These are phyloP conservation scores for Schizochytrium sp. DNA, from an alignment of 108 stramenopile genomes.

Conservation along the genomic window DNA sequence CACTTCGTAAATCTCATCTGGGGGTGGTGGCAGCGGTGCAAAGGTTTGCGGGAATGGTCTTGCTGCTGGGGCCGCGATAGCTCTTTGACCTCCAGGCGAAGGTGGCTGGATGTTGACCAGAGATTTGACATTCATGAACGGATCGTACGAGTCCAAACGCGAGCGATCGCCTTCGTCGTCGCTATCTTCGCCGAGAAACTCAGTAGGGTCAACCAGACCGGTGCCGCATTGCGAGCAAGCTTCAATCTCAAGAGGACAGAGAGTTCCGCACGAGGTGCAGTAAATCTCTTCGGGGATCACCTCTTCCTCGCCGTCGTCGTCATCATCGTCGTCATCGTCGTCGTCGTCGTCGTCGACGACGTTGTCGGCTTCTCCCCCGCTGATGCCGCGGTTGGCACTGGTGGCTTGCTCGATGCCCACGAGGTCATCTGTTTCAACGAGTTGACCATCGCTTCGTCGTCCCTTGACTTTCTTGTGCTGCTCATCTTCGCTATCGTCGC, in stretches of 20 bases:
- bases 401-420: no score
- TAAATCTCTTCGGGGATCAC: background rate
- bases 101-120: background rate
- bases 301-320: background rate
- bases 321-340: background rate
- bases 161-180: background rate
- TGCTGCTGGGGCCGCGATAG: background rate
- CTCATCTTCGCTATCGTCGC: background rate
- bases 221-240: background rate
- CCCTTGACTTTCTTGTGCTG: no score
- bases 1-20: background rate
- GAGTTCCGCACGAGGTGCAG: background rate
- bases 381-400: no score
- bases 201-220: background rate
- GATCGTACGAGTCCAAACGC: background rate
- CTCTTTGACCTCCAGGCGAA: background rate
- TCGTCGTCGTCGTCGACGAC: background rate
- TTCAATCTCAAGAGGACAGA: background rate
- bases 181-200: background rate
- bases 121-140: background rate
- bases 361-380: no score
- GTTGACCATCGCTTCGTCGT: no score
- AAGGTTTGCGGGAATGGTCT: background rate
- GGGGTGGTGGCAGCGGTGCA: background rate
- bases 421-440: no score